phyloP scores from a whole-genome alignment of 208 protist genomes.

The Endotrypanum monterogeii region DNA sequence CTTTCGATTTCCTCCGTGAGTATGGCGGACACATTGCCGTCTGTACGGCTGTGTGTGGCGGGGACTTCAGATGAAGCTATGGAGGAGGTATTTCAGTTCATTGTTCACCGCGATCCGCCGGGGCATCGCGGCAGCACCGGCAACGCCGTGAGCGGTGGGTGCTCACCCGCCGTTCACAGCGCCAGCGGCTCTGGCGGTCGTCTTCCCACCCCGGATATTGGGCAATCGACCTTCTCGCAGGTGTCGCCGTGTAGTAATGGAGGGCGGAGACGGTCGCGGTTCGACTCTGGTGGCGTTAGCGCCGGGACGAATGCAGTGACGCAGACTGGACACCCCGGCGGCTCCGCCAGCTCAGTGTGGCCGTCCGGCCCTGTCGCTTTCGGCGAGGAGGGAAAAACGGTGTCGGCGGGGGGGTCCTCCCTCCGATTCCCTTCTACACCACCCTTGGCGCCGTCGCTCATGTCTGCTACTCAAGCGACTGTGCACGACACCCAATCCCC shows the following conservation, averaged over 20 bases:
- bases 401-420: background rate
- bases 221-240: background rate
- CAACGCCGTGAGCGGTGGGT: background rate
- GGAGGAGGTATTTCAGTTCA: conserved; percentile 28
- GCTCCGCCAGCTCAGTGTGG: conserved; percentile 10
- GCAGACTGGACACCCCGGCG: background rate
- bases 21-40: background rate
- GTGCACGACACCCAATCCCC: background rate
- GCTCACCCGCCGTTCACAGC: conserved; percentile 10
- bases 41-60: conserved; percentile 19
- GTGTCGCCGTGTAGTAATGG: background rate
- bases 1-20: background rate
- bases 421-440: conserved; percentile 21
- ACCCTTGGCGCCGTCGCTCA: background rate
- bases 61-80: conserved; percentile 19
- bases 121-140: background rate
- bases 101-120: conserved; percentile 27
- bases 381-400: conserved; percentile 3
- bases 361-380: conserved; percentile 10
- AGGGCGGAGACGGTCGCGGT: conserved; percentile 10
- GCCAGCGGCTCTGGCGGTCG: conserved; percentile 9
- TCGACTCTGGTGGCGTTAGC: background rate
- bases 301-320: background rate
- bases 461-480: background rate
- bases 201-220: conserved; percentile 14